Evolutionary conservation across 441 rosid species (phyloP), one percentile per base, ranked within the genome.

Genomic region (Lepidium campestre): DNA sequence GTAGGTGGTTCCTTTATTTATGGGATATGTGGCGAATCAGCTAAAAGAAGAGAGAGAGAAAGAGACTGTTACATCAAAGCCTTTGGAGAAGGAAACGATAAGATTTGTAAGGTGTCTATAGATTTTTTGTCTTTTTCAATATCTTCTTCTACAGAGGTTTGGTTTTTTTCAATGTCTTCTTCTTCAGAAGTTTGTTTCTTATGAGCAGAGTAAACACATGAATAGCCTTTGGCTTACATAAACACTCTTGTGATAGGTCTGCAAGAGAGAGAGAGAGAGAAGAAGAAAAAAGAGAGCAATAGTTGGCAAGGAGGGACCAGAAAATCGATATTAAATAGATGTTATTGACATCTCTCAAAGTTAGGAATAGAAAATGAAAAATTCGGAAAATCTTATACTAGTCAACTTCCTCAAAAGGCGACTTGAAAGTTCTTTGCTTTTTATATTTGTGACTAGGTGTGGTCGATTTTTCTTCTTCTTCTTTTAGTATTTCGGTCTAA

Each of bases 51-150:
- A 46, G 23, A 7, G 64, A n/a, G n/a, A n/a, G n/a, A n/a, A n/a
- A n/a, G n/a, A 18, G 40, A 44, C 64, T 62, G 57, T 54, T 54
- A 54, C 50, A 70, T 70, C 25, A 54, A 56, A 42, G 57, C 18
- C 49, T 44, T 22, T 34, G 27, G 14, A 52, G 6, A 18, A 19
- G 13, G 2, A 10, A 5, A 49, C 13, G 73, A 68, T 58, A 18
- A 25, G 27, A n/a, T 39, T 47, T 37, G 22, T 37, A 18, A 47
- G 42, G 23, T 25, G 34, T 58, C 41, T 57, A 47, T 4, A 35
- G 57, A 35, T 44, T 34, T 65, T 1, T 23, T 4, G 7, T 42
- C 13, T 7, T 45, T 12, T 22, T 12, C 6, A 41, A 20, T 50
- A 8, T 68, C 57, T 45, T 57, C 57, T 42, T n/a, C n/a, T n/a